Percentiles rank a stretch among this genome's conserved stretches.
Conservation (phyloP, 371 early-diverging fungal species). For the Rhizopus delemar region DNA sequence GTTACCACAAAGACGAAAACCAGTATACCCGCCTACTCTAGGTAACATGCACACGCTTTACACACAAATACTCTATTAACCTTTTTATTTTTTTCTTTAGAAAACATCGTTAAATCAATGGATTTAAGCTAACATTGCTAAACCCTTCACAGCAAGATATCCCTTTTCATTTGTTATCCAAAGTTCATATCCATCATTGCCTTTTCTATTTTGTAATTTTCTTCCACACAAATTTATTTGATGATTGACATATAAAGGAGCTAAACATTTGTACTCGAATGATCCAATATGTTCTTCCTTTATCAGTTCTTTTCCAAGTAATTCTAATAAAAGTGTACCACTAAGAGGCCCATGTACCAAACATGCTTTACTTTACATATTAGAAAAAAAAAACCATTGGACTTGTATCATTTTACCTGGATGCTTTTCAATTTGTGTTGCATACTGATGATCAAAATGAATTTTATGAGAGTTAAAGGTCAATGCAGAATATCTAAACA, state of each 20-base stretch:
- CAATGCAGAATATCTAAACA: constrained; percentile 82
- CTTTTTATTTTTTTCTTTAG: constrained; percentile 12
- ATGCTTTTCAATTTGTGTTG: constrained; percentile 71
- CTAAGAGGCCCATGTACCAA: constrained; percentile 87
- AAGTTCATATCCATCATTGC: constrained; percentile 54
- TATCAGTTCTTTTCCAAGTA: constrained; percentile 47
- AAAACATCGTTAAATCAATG: constrained; percentile 11
- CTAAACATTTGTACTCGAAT: constrained; percentile 73
- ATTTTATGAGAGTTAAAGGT: constrained; percentile 83
- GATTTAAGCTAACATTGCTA: constrained; percentile 24
- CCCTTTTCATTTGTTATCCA: constrained; percentile 72
- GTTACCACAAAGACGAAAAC: constrained; percentile 9
- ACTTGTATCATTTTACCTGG: constrained; percentile 45
- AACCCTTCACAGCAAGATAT: constrained; percentile 74
- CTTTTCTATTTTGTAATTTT: constrained; percentile 15
- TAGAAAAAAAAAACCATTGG: not conserved
- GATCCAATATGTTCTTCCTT: constrained; percentile 27
- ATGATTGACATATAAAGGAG: constrained; percentile 65
- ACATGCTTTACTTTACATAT: constrained; percentile 40
- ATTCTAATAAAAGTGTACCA: constrained; percentile 68
- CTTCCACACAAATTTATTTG: constrained; percentile 55
- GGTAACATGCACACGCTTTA: constrained; percentile 6
- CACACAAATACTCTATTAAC: not conserved
- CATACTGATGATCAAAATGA: constrained; percentile 75
- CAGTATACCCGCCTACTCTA: constrained; percentile 3